phyloP scores from a whole-genome alignment of 495 filamentous ascomycete species.

The Aspergillus baeticus region DNA sequence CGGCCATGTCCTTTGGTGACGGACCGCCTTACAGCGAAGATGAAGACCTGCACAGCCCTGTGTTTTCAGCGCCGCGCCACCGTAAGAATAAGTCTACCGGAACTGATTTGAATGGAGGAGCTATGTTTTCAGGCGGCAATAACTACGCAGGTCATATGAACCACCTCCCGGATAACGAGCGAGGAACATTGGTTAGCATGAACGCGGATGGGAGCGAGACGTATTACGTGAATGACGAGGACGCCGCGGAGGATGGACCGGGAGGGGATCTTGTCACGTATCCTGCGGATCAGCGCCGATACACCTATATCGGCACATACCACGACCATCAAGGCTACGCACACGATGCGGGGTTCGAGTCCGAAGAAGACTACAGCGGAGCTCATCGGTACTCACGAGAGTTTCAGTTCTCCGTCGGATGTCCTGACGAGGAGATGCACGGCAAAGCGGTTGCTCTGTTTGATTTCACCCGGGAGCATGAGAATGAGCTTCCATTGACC shows the following conservation, averaged over 20 bases:
- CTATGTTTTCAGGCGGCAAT: constrained; percentile 38
- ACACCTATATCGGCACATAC: constrained; percentile 46
- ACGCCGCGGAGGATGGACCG: constrained; percentile 62
- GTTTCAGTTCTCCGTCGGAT: constrained; percentile 93
- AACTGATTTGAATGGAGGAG: constrained; percentile 38
- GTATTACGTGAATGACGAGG: constrained; percentile 70
- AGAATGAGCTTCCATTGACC: constrained; percentile 88
- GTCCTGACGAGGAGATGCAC: constrained; percentile 96
- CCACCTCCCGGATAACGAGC: constrained; percentile 45
- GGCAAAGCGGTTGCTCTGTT: constrained; percentile 95
- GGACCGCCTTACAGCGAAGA: constrained; percentile 98
- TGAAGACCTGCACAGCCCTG: constrained; percentile 90
- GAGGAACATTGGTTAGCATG: constrained; percentile 64
- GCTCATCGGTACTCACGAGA: constrained; percentile 73
- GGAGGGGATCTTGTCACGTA: constrained; percentile 82
- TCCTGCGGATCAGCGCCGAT: constrained; percentile 61
- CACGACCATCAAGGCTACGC: constrained; percentile 57
- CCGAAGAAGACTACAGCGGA: constrained; percentile 56
- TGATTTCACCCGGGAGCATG: constrained; percentile 91
- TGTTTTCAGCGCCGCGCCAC: constrained; percentile 72
- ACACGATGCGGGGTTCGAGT: constrained; percentile 53
- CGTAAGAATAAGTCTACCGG: constrained; percentile 77
- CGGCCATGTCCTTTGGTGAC: constrained; percentile 83
- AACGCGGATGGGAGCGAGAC: constrained; percentile 74
- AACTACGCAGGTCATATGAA: constrained; percentile 29